These are phyloP conservation scores for Xylaria sp. DNA, from an alignment of 2,329 filamentous ascomycete genomes.

Conservation along the genomic window DNA sequence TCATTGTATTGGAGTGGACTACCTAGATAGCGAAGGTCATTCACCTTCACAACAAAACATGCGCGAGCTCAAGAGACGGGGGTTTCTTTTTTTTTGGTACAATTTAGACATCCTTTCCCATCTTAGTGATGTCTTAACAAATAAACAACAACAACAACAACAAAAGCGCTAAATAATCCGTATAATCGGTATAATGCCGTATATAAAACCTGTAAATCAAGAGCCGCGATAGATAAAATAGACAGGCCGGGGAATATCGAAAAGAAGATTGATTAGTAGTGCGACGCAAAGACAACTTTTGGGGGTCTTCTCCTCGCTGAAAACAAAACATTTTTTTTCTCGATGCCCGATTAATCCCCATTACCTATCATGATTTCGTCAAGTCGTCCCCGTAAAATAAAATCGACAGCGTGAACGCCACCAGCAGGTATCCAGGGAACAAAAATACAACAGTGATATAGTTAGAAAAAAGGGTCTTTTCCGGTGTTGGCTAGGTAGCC, in stretches of 20 bases:
- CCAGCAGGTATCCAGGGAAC: neutral
- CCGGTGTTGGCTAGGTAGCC: neutral
- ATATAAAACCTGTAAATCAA: no score
- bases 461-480: neutral
- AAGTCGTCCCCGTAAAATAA: constrained; percentile 4
- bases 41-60: no score
- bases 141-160: no score
- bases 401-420: constrained; percentile 1
- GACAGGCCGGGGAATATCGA: neutral
- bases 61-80: no score
- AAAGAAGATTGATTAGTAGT: neutral
- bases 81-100: no score
- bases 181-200: no score
- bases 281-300: neutral
- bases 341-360: neutral
- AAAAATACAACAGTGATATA: neutral
- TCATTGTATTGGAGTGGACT: no score
- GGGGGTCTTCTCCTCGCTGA: constrained; percentile 1
- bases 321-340: constrained; percentile 5
- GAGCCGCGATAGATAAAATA: no score
- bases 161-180: no score
- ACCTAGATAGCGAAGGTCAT: no score
- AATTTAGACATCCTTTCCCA: no score
- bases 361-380: constrained; percentile 11
- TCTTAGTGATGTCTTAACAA: no score